Evolutionary conservation across 768 basidiomycete genomes (phyloP), one percentile per base, ranked within the genome.

Genomic region (Phlegmacium glaucopus): DNA sequence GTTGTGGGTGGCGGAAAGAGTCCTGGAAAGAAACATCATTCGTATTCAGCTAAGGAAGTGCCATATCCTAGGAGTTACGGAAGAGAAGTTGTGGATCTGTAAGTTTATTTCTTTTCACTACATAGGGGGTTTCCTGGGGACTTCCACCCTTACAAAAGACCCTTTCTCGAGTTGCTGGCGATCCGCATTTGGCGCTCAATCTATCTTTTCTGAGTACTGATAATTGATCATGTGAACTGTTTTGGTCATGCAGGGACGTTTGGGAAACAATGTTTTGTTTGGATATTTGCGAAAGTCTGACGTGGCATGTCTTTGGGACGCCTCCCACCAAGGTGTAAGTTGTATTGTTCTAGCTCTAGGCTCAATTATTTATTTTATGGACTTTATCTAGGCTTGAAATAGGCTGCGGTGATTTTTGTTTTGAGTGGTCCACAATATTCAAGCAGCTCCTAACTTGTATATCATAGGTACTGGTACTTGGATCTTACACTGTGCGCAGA

Each of bases 1-100:
- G 59, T 67, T 16, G 61, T 62, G 9, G 60, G 61, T 10, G 67
- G 57, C 6, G 59, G 65, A 12, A 55, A 60, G 9, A 55, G 58
- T 40, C 51, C 58, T 5, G 74, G 75, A 11, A 77, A 77, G 59
- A 77, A 74, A 51, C 77, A 87, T 49, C 85, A 88, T 61, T 70
- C 77, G 11, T 80, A 70, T 55, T 51, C 61, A 5, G 59, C 61
- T 30, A 59, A 70, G 12, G 75, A 77, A 39, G 85, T 82, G 4
- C 85, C 87, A 10, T 89, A 87, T 60, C 85, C 87, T 7, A 71
- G 82, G 52, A 79, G 74, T 56, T 87, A 85, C 57, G 83, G 81
- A 47, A 65, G 75, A 13, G 72, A 77, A 27, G 77, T 80, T 32
- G 60, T 87, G 18, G 87, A 88, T 66, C 58, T 83, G 86, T 87